Percentiles rank a stretch among this genome's conserved stretches.
Conservation (phyloP, 768 basidiomycete species). For the Boletus rubescentipes region DNA sequence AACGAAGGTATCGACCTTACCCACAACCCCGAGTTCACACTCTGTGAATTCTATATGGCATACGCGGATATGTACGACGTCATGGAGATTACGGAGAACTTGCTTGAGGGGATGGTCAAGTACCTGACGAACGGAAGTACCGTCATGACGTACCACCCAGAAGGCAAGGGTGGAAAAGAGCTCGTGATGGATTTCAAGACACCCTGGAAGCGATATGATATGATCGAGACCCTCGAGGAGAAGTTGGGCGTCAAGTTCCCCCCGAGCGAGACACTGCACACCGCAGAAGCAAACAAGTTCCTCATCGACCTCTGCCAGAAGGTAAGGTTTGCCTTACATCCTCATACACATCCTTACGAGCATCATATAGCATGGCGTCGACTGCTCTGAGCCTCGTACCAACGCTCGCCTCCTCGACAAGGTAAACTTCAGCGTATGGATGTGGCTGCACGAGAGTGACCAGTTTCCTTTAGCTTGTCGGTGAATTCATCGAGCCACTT, state of each 20-base stretch:
- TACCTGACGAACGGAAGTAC: conserved; percentile 78
- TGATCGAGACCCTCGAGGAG: conserved; percentile 95
- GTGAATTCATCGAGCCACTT: conserved; percentile 95
- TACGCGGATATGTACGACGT: conserved; percentile 99
- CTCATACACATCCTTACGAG: background rate
- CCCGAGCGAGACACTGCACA: conserved; percentile 85
- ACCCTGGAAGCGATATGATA: conserved; percentile 98
- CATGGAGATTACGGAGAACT: conserved; percentile 93
- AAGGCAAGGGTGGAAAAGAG: conserved; percentile 81
- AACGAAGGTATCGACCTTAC: conserved; percentile 99
- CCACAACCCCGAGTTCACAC: conserved; percentile 98
- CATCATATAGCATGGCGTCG: conserved; percentile 77
- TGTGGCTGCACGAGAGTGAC: background rate
- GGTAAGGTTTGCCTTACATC: conserved; percentile 41
- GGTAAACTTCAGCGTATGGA: conserved; percentile 37
- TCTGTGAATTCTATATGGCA: conserved; percentile 99
- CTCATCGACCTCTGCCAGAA: conserved; percentile 80
- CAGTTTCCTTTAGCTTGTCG: conserved; percentile 67
- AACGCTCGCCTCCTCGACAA: conserved; percentile 95
- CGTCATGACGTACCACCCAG: conserved; percentile 83
- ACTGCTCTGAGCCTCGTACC: conserved; percentile 94
- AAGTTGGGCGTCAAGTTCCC: conserved; percentile 93
- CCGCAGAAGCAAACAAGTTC: conserved; percentile 85
- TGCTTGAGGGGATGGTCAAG: conserved; percentile 91
- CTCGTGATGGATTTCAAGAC: conserved; percentile 83